Percentiles rank a stretch among this genome's conserved stretches.
These are phyloP conservation scores for Wickerhamomyces sp. DNA, from an alignment of 1,139 yeast species.

Conservation along the genomic window DNA sequence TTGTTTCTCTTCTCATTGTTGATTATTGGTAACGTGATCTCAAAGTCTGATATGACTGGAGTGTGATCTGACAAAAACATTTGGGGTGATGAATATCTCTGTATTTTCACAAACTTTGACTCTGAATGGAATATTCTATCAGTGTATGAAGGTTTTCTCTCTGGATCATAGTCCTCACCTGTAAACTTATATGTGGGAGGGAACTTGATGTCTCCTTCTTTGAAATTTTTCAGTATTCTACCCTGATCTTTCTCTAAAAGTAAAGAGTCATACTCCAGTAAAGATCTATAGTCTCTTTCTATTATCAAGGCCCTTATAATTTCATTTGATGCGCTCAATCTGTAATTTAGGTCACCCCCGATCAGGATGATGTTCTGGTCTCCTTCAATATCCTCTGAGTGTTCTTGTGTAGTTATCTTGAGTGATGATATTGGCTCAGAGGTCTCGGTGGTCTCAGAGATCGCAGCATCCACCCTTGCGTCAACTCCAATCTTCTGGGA, in stretches of 20 bases:
- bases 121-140: conserved; percentile 50
- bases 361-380: conserved; percentile 40
- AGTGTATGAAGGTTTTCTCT: conserved; percentile 75
- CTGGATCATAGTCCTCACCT: conserved; percentile 47
- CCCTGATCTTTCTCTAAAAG: conserved; percentile 46
- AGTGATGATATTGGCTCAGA: neutral
- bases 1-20: conserved; percentile 36
- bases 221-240: conserved; percentile 54
- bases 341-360: conserved; percentile 74
- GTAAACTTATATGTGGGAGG: conserved; percentile 69
- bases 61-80: conserved; percentile 64
- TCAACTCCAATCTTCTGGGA: too few species aligned
- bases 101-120: conserved; percentile 15
- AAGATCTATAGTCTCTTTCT: conserved; percentile 37
- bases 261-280: conserved; percentile 55
- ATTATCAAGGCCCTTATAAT: conserved; percentile 37
- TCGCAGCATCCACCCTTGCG: neutral
- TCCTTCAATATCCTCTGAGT: conserved; percentile 5
- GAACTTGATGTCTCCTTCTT: conserved; percentile 60
- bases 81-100: conserved; percentile 33
- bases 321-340: conserved; percentile 44
- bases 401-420: neutral
- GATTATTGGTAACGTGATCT: conserved; percentile 41
- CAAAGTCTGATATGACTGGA: conserved; percentile 58
- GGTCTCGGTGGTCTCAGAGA: neutral